Conservation (phyloP, 148 eudicot species). For the Nyssa sinensis region DNA sequence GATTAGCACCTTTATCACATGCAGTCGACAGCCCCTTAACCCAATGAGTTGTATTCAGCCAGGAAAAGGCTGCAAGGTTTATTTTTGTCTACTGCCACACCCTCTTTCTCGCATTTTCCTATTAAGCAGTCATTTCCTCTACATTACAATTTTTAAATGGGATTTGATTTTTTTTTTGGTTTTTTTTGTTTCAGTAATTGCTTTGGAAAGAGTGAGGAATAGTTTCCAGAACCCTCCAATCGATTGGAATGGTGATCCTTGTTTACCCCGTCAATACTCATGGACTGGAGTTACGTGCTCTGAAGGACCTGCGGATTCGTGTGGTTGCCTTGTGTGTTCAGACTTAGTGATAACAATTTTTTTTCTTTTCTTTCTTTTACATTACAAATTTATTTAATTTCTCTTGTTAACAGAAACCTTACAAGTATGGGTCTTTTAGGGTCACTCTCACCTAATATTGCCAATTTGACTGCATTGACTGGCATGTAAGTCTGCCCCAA, state of each 20-base stretch:
- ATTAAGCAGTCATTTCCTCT: neutral
- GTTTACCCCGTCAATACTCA: conserved; percentile 75
- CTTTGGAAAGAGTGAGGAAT: conserved; percentile 51
- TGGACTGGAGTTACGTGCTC: conserved; percentile 96
- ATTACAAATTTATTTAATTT: conserved; percentile 3
- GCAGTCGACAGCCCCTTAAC: neutral
- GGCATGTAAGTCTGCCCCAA: conserved; percentile 69
- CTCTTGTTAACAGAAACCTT: conserved; percentile 58
- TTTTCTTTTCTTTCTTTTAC: neutral
- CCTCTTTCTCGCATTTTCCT: neutral
- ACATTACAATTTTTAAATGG: neutral
- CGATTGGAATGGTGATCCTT: conserved; percentile 98
- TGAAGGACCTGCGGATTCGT: conserved; percentile 56
- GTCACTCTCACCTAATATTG: conserved; percentile 61
- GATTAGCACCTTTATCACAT: neutral
- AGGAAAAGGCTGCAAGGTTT: conserved; percentile 4
- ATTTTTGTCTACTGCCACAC: conserved; percentile 1
- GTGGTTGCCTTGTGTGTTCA: conserved; percentile 70
- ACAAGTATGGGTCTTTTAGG: conserved; percentile 72
- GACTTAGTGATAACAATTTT: neutral
- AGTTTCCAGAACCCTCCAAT: conserved; percentile 60
- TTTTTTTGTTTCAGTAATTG: conserved; percentile 55
- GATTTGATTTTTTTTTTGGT: conserved; percentile 8
- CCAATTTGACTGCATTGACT: conserved; percentile 71
- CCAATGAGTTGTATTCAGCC: neutral